Evolutionary conservation across 2,329 filamentous ascomycete genomes (phyloP).

Genomic region (Bimuria novae-zelandiae): DNA sequence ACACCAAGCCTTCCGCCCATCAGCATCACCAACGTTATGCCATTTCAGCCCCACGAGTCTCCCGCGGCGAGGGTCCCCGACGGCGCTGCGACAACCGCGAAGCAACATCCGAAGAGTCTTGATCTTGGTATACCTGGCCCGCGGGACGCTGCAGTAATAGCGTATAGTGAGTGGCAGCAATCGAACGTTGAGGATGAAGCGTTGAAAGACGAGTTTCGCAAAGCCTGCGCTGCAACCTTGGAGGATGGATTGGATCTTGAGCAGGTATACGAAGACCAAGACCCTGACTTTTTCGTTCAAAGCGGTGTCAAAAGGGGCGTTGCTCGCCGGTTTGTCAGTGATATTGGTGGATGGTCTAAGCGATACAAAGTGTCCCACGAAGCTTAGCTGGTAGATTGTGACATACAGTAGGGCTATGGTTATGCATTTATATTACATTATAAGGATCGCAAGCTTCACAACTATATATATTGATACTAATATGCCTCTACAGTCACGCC

Average conservation of each 20-base stretch:
- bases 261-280: conserved; percentile 34
- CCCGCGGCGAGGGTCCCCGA: too few species aligned
- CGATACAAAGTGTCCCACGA: conserved; percentile 7
- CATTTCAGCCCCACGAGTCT: too few species aligned
- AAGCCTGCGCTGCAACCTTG: conserved; percentile 13
- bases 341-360: conserved; percentile 28
- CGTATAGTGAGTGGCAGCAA: conserved; percentile 24
- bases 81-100: too few species aligned
- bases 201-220: conserved; percentile 17
- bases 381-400: conserved; percentile 1
- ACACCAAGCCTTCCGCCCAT: too few species aligned
- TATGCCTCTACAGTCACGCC: conserved; percentile 14
- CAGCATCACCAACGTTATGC: too few species aligned
- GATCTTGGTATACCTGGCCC: conserved; percentile 21
- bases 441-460: too few species aligned
- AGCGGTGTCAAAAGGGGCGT: conserved; percentile 35
- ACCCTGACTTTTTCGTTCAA: conserved; percentile 37
- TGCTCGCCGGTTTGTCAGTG: conserved; percentile 34
- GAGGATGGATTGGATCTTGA: conserved; percentile 21
- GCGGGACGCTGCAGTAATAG: conserved; percentile 16
- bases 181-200: conserved; percentile 16
- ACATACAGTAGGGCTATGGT: not conserved
- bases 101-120: not conserved
- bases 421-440: not conserved
- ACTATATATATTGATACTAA: not conserved